Evolutionary conservation across 148 eudicot species (phyloP).

Genomic region (Amaranthus cruentus): DNA sequence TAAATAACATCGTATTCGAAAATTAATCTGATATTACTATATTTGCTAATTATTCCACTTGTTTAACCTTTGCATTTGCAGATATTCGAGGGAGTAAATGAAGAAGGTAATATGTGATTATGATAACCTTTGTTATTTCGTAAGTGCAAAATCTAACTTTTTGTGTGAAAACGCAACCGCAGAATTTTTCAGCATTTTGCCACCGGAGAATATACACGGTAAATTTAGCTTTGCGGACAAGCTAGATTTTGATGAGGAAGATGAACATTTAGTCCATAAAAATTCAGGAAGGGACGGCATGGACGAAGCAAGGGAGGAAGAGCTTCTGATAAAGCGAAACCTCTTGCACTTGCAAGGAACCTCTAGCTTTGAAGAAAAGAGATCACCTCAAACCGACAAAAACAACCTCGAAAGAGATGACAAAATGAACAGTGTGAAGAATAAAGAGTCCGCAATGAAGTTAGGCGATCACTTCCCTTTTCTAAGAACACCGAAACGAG

Average conservation of each 20-base stretch:
- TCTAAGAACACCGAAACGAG: not conserved
- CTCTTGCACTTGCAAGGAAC: not conserved
- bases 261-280: not conserved
- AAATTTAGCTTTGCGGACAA: not conserved
- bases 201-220: not conserved
- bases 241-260: not conserved
- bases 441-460: not conserved
- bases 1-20: too few species aligned
- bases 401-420: not conserved
- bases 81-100: not conserved
- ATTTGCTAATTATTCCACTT: too few species aligned
- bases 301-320: not conserved
- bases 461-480: not conserved
- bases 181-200: conserved; percentile 15
- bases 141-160: not conserved
- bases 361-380: not conserved
- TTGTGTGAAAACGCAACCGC: not conserved
- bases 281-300: not conserved
- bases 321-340: not conserved
- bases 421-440: too few species aligned
- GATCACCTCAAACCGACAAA: not conserved
- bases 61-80: not conserved
- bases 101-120: conserved; percentile 1
- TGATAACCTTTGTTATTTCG: not conserved
- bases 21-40: too few species aligned